phyloP scores from a whole-genome alignment of 2,329 filamentous ascomycete species.

The Aspergillus eucalypticola region DNA sequence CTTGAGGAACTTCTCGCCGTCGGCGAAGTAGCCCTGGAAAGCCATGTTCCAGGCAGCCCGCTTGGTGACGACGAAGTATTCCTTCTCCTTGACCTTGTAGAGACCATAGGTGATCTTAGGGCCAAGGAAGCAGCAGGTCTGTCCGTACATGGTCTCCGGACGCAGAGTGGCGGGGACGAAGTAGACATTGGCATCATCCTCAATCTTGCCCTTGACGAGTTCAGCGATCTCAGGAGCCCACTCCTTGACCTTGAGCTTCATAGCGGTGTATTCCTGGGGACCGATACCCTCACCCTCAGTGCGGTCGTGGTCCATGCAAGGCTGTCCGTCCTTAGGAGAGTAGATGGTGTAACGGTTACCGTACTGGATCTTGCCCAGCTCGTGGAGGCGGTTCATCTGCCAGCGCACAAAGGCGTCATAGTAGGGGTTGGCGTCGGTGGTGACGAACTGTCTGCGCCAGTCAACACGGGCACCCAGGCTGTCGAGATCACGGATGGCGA shows the following conservation, averaged over 20 bases:
- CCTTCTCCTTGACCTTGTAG: slow-evolving; percentile 73
- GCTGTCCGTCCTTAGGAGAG: slow-evolving; percentile 83
- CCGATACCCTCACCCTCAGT: slow-evolving; percentile 77
- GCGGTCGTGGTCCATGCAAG: slow-evolving; percentile 85
- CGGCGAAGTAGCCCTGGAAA: slow-evolving; percentile 81
- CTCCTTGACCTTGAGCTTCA: slow-evolving; percentile 88
- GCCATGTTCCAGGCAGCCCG: slow-evolving; percentile 92
- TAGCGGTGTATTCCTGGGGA: slow-evolving; percentile 86
- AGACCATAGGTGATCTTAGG: slow-evolving; percentile 87
- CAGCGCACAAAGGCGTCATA: slow-evolving; percentile 94
- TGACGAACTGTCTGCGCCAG: slow-evolving; percentile 90
- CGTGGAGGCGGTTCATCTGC: slow-evolving; percentile 93
- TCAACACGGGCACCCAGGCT: slow-evolving; percentile 86
- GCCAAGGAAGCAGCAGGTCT: slow-evolving; percentile 92
- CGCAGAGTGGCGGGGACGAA: slow-evolving; percentile 89
- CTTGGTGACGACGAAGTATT: slow-evolving; percentile 83
- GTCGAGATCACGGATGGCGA: slow-evolving; percentile 73
- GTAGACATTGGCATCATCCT: slow-evolving; percentile 76
- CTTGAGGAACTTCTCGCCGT: slow-evolving; percentile 46
- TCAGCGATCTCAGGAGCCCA: slow-evolving; percentile 78
- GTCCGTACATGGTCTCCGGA: slow-evolving; percentile 98
- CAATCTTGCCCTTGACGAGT: slow-evolving; percentile 73
- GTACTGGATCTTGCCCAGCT: slow-evolving; percentile 89
- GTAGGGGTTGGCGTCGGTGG: slow-evolving; percentile 94
- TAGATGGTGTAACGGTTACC: slow-evolving; percentile 93